A percentile compares a stretch with the other conserved stretches of the same genome.
phyloP scores from a whole-genome alignment of 768 basidiomycete genomes.

The Ephemerocybe angulata region DNA sequence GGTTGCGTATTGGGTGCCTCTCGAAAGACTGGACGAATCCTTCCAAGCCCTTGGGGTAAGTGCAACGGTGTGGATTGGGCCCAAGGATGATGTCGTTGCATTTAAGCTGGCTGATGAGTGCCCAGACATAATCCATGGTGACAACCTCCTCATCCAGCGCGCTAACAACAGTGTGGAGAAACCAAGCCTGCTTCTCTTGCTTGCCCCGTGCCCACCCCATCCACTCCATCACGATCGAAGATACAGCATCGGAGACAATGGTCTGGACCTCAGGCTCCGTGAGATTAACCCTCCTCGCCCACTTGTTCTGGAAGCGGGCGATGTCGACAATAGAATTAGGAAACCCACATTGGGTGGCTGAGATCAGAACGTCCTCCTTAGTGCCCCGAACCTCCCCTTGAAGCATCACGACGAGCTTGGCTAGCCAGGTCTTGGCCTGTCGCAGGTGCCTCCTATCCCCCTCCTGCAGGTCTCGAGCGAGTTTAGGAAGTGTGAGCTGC shows the following conservation, averaged over 20 bases:
- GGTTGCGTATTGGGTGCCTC: neutral
- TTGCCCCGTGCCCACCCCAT: neutral
- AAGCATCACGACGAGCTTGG: too few species aligned
- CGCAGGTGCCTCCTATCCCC: too few species aligned
- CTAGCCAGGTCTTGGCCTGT: too few species aligned
- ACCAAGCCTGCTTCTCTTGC: neutral
- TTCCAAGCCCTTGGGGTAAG: neutral
- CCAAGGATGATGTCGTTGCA: neutral
- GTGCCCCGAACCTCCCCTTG: too few species aligned
- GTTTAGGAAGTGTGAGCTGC: too few species aligned
- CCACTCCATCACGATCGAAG: too few species aligned
- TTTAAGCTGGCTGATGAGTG: neutral
- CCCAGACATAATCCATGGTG: neutral
- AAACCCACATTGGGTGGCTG: too few species aligned
- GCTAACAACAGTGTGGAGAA: neutral
- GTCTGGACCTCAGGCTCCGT: neutral
- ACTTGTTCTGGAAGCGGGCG: neutral
- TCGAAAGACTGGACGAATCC: neutral
- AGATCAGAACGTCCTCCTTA: too few species aligned
- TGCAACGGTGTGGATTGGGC: neutral
- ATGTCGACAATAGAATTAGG: neutral
- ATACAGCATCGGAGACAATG: too few species aligned
- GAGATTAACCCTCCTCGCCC: neutral
- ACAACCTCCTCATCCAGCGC: neutral
- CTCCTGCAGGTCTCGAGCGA: too few species aligned